Percentiles rank a stretch among this genome's conserved stretches.
phyloP scores from a whole-genome alignment of 2,329 filamentous ascomycete species.

The Venturia oleaginea region DNA sequence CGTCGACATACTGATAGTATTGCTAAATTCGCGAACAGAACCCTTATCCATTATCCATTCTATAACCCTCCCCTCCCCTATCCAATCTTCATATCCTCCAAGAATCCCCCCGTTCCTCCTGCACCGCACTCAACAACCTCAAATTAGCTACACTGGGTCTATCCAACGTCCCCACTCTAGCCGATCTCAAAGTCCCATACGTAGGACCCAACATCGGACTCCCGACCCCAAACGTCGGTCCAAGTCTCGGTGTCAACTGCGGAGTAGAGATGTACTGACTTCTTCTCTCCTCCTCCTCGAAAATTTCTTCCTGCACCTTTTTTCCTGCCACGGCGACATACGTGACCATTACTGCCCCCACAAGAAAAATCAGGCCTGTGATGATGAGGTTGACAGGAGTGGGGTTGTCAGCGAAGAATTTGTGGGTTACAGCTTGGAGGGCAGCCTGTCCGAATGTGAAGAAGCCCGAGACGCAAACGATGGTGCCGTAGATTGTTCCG shows the following conservation, averaged over 20 bases:
- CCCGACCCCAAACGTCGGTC: neutral
- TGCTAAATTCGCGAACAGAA: no score
- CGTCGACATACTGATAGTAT: no score
- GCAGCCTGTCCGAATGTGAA: conserved; percentile 74
- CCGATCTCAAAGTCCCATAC: conserved; percentile 8
- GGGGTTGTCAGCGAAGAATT: conserved; percentile 60
- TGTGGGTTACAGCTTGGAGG: conserved; percentile 67
- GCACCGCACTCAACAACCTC: conserved; percentile 7
- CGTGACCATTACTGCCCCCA: conserved; percentile 54
- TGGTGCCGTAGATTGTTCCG: conserved; percentile 79
- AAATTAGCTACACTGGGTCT: conserved; percentile 9
- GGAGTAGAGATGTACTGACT: conserved; percentile 4
- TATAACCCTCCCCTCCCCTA: neutral
- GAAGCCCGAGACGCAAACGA: conserved; percentile 75
- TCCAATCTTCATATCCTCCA: neutral
- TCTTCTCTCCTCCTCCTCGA: conserved; percentile 25
- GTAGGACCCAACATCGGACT: conserved; percentile 9
- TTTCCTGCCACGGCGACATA: conserved; percentile 22
- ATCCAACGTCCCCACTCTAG: neutral
- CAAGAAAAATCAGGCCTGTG: conserved; percentile 47
- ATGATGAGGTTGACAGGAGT: conserved; percentile 66
- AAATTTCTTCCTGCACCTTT: conserved; percentile 23
- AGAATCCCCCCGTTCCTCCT: conserved; percentile 3
- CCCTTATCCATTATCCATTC: no score
- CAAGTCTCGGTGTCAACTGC: conserved; percentile 6